Base-by-base conservation (phyloP, 495 filamentous ascomycete species). In the Tuber indicum region DNA sequence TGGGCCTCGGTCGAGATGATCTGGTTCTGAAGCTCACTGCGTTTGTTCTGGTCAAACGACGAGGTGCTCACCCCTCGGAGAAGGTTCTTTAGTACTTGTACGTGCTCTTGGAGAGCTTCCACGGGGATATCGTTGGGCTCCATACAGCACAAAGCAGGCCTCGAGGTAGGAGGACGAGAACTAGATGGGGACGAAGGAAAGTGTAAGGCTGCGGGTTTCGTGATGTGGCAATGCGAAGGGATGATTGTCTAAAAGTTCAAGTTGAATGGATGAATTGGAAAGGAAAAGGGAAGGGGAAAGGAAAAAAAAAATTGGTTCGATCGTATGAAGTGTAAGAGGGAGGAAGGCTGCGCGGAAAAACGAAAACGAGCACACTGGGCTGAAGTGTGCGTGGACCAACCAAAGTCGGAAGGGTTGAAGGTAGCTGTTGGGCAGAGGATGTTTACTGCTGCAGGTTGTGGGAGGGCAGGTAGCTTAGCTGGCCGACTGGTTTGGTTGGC, bases 331-430 rank as follows among this genome's bases (percentile, higher is more conserved):
- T 32, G 58, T 16, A 66, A 32, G 58, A 32, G 78, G 52, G 77
- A 75, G 79, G 21, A 75, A 74, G 74, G 74, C 52, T 71, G 74
- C 78, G 62, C 74, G 73, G 75, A 70, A 79, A 74, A 75, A 73
- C 73, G 66, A 47, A 76, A 74, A 75, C 78, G 70, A 80, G 74
- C 42, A n/a, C 75, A 73, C 71, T 39, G 77, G 78, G 78, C 78
- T 80, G 78, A 80, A 72, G 46, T 76, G 77, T 80, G 77, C 78
- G 78, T 80, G 78, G 78, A 80, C 78, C 78, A 80, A 80, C 78
- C 78, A 80, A 76, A 77, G 72, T 72, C 71, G 78, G 78, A 73
- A 80, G 75, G 76, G 75, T 66, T 66, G 58, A 66, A 66, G 58
- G 58, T 66, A 12, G 58, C 32, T 32, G 58, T 66, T 66, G n/a